Evolutionary conservation across 305 asterid species (phyloP).

Genomic region (Fraxinus velutina): DNA sequence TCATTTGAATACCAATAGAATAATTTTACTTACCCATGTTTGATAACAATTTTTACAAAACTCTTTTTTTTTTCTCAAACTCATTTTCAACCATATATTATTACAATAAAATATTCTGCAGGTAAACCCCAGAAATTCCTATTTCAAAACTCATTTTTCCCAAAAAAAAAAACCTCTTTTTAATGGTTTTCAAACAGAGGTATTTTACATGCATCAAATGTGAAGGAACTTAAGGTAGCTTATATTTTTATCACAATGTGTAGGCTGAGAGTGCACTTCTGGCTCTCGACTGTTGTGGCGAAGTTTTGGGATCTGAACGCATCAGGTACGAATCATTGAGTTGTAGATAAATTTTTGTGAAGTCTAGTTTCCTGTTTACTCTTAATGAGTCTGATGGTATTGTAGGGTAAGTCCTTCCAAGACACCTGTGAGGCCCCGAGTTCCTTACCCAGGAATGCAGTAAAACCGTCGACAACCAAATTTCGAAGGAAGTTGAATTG

Average conservation of each 20-base stretch:
- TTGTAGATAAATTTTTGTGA: neutral
- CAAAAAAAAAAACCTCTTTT: no score
- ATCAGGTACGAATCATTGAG: conserved; percentile 47
- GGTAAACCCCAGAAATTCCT: neutral
- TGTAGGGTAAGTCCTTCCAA: conserved; percentile 64
- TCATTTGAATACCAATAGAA: neutral
- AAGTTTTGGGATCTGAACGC: conserved; percentile 72
- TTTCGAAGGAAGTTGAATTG: conserved; percentile 16
- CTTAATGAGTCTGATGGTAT: neutral
- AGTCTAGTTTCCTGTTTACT: neutral
- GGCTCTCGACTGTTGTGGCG: conserved; percentile 89
- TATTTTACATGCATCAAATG: neutral
- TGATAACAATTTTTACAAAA: no score
- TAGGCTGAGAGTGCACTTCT: conserved; percentile 92
- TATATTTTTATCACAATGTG: conserved; percentile 14
- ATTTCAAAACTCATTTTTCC: neutral
- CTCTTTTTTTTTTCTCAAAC: no score
- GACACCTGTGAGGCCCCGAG: conserved; percentile 63
- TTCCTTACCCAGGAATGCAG: conserved; percentile 36
- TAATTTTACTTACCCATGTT: neutral
- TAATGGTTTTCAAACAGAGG: no score
- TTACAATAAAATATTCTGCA: no score
- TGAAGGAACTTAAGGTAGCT: conserved; percentile 4
- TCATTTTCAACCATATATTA: no score
- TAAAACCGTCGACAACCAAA: conserved; percentile 2